These are phyloP conservation scores for Didymella sp. DNA, from an alignment of 2,329 filamentous ascomycete species.

Conservation along the genomic window DNA sequence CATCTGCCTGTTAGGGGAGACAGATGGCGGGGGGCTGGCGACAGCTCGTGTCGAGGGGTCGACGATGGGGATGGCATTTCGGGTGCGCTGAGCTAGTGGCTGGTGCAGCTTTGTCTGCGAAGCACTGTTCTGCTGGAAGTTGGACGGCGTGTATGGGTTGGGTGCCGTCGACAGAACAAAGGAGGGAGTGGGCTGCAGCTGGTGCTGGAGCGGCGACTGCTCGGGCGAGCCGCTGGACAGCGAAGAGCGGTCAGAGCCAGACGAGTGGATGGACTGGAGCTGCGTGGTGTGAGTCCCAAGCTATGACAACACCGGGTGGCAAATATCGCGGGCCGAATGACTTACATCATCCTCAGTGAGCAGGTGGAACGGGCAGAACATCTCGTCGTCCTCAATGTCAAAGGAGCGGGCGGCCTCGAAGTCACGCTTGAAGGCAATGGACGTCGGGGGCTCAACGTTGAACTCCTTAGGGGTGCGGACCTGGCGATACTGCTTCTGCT, in stretches of 20 bases:
- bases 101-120: conserved; percentile 85
- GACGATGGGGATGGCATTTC: conserved; percentile 97
- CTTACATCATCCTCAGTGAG: conserved; percentile 91
- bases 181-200: conserved; percentile 72
- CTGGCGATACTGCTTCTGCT: conserved; percentile 86
- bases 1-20: conserved; percentile 69
- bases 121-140: conserved; percentile 62
- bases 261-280: conserved; percentile 90
- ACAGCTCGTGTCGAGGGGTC: conserved; percentile 93
- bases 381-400: conserved; percentile 92
- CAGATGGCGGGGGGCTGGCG: conserved; percentile 82
- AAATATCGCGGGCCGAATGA: conserved; percentile 32
- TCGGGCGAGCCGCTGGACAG: conserved; percentile 93
- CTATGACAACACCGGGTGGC: conserved; percentile 36
- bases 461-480: conserved; percentile 84
- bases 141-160: conserved; percentile 63
- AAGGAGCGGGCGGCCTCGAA: conserved; percentile 94
- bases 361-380: conserved; percentile 87
- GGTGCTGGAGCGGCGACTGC: conserved; percentile 88
- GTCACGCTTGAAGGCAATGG: conserved; percentile 80
- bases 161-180: conserved; percentile 72
- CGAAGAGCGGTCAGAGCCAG: conserved; percentile 89
- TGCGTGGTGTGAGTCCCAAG: conserved; percentile 55
- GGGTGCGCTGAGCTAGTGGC: conserved; percentile 83
- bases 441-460: conserved; percentile 75